These are phyloP conservation scores for Hemileccinum impolitum DNA, from an alignment of 768 basidiomycete species.

Conservation along the genomic window DNA sequence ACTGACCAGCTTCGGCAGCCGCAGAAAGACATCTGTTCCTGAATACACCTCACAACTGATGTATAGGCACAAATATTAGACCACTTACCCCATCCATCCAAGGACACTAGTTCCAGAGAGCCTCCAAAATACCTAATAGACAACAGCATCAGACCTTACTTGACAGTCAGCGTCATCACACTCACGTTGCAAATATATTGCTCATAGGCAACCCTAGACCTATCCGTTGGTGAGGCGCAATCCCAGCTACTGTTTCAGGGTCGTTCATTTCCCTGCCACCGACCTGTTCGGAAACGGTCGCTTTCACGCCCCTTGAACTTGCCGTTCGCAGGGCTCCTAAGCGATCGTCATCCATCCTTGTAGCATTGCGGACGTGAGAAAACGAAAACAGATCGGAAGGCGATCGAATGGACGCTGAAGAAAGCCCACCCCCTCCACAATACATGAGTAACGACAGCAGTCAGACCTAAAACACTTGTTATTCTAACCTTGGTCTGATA, in stretches of 20 bases:
- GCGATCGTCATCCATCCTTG: constrained; percentile 62
- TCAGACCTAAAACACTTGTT: background rate
- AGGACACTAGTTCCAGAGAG: constrained; percentile 68
- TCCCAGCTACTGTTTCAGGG: constrained; percentile 43
- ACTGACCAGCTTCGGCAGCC: constrained; percentile 75
- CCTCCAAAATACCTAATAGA: constrained; percentile 74
- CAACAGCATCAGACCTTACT: background rate
- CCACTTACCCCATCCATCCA: constrained; percentile 79
- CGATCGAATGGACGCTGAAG: constrained; percentile 47
- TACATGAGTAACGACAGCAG: constrained; percentile 1
- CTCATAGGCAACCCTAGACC: constrained; percentile 89
- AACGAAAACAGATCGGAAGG: constrained; percentile 87
- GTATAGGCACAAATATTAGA: background rate
- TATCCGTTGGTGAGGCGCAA: constrained; percentile 58
- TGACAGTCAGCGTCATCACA: constrained; percentile 1
- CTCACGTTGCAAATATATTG: constrained; percentile 80
- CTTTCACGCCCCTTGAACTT: constrained; percentile 61
- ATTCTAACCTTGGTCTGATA: constrained; percentile 81
- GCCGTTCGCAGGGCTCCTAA: constrained; percentile 65
- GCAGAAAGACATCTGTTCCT: constrained; percentile 83
- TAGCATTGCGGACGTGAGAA: constrained; percentile 77
- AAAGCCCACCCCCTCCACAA: constrained; percentile 66
- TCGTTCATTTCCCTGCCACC: constrained; percentile 39
- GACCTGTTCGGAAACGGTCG: constrained; percentile 80
- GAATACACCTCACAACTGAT: constrained; percentile 5